Percentiles rank a stretch among this genome's conserved stretches.
Evolutionary conservation across 768 basidiomycete species (phyloP).

Genomic region (Boletus insuetus): DNA sequence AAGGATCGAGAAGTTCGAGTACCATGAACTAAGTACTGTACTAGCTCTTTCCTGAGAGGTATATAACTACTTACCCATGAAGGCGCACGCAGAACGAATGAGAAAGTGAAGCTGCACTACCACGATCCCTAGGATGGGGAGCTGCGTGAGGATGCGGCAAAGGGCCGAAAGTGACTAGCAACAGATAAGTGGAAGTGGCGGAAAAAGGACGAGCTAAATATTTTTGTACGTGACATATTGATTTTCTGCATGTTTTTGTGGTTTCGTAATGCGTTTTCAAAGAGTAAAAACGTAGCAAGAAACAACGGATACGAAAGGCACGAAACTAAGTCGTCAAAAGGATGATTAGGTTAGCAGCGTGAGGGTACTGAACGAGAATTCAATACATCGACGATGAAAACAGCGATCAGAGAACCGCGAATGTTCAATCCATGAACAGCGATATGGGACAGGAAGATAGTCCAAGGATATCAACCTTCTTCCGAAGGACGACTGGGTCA

Average conservation of each 20-base stretch:
- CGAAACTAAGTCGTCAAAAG: slow-evolving; percentile 37
- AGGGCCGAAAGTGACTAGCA: slow-evolving; percentile 18
- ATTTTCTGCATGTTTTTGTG: slow-evolving; percentile 39
- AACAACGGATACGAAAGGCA: slow-evolving; percentile 35
- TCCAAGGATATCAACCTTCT: slow-evolving; percentile 32
- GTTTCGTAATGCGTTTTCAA: slow-evolving; percentile 31
- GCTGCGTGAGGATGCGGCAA: slow-evolving; percentile 5
- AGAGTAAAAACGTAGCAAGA: slow-evolving; percentile 37
- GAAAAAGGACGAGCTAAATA: slow-evolving; percentile 37
- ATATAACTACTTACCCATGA: slow-evolving; percentile 48
- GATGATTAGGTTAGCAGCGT: slow-evolving; percentile 35
- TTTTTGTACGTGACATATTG: slow-evolving; percentile 47
- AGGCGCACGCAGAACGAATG: slow-evolving; percentile 20
- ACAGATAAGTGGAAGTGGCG: slow-evolving; percentile 29
- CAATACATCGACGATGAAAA: slow-evolving; percentile 32
- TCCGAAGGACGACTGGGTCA: slow-evolving; percentile 27
- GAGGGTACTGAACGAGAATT: slow-evolving; percentile 30
- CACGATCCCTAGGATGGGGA: slow-evolving; percentile 6
- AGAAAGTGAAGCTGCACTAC: slow-evolving; percentile 24
- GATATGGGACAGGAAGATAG: slow-evolving; percentile 27
- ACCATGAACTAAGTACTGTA: slow-evolving; percentile 21
- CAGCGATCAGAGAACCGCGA: slow-evolving; percentile 23
- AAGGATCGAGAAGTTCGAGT: slow-evolving; percentile 7
- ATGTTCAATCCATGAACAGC: slow-evolving; percentile 39
- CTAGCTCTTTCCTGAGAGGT: slow-evolving; percentile 9